phyloP scores from a whole-genome alignment of 768 basidiomycete genomes.

The Vararia minispora region DNA sequence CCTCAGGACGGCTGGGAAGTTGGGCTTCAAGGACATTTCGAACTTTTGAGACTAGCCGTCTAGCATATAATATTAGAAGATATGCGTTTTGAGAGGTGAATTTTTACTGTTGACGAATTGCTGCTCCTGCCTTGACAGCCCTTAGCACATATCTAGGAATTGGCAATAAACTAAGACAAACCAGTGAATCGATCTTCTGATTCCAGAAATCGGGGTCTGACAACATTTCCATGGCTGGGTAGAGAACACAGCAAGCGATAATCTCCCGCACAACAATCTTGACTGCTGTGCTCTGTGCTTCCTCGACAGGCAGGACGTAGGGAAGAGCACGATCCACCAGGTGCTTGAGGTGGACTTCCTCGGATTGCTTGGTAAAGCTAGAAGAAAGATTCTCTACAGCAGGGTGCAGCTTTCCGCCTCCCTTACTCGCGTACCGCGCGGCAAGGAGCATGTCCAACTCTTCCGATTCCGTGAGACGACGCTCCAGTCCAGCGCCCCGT shows the following conservation, averaged over 20 bases:
- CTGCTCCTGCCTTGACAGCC: conserved; percentile 44
- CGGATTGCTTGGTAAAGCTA: conserved; percentile 79
- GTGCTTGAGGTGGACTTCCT: conserved; percentile 73
- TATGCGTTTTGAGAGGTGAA: conserved; percentile 25
- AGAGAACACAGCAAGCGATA: conserved; percentile 67
- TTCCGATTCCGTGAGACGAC: conserved; percentile 79
- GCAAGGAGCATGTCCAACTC: conserved; percentile 83
- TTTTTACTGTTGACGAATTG: conserved; percentile 58
- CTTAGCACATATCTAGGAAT: conserved; percentile 3
- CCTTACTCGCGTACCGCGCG: conserved; percentile 62
- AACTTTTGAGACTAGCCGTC: conserved; percentile 80
- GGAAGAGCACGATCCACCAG: conserved; percentile 66
- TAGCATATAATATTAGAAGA: conserved; percentile 19
- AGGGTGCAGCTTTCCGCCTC: conserved; percentile 59
- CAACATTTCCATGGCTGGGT: conserved; percentile 86
- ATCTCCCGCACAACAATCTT: conserved; percentile 73
- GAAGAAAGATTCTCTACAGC: conserved; percentile 85
- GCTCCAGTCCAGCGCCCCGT: conserved; percentile 72
- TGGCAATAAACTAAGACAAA: conserved; percentile 30
- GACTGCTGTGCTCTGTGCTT: conserved; percentile 59
- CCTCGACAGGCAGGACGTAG: conserved; percentile 63
- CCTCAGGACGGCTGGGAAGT: conserved; percentile 44
- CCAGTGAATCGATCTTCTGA: conserved; percentile 81
- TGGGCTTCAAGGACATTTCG: conserved; percentile 77
- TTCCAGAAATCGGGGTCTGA: conserved; percentile 99